Evolutionary conservation across 108 stramenopile species (phyloP).

Genomic region (Cyclotella distinguenda): DNA sequence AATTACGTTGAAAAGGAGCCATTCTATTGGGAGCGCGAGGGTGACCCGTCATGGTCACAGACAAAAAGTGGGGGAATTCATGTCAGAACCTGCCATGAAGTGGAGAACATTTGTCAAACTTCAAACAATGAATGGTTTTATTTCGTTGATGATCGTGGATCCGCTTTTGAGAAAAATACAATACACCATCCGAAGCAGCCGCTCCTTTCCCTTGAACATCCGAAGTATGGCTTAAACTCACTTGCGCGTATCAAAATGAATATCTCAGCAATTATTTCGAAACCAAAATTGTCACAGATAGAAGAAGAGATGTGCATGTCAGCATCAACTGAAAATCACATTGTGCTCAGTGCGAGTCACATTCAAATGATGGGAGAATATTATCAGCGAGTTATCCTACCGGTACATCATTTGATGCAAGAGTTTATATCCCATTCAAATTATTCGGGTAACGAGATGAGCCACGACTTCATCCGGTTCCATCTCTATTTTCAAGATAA

Average conservation of each 20-base stretch:
- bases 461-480: too few relatives aligned
- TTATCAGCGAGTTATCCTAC: slow-evolving; percentile 14
- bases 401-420: slow-evolving; percentile 17
- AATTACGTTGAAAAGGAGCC: too few relatives aligned
- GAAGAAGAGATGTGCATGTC: slow-evolving; percentile 2
- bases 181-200: slow-evolving; percentile 11
- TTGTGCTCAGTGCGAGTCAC: slow-evolving; percentile 22
- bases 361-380: slow-evolving; percentile 48
- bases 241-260: not conserved
- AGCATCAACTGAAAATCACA: slow-evolving; percentile 29
- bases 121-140: slow-evolving; percentile 5
- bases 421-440: slow-evolving; percentile 3
- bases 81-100: slow-evolving; percentile 6
- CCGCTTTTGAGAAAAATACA: not conserved
- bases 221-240: not conserved
- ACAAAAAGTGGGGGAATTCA: not conserved
- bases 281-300: not conserved
- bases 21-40: too few relatives aligned
- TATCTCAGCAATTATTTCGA: not conserved
- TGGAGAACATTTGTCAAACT: slow-evolving; percentile 12
- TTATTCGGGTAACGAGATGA: too few relatives aligned
- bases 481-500: slow-evolving; percentile 7
- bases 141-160: not conserved
- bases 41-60: too few relatives aligned
- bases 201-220: not conserved